Base-by-base conservation (phyloP, 768 basidiomycete genomes). In the Lactarius hengduanensis region DNA sequence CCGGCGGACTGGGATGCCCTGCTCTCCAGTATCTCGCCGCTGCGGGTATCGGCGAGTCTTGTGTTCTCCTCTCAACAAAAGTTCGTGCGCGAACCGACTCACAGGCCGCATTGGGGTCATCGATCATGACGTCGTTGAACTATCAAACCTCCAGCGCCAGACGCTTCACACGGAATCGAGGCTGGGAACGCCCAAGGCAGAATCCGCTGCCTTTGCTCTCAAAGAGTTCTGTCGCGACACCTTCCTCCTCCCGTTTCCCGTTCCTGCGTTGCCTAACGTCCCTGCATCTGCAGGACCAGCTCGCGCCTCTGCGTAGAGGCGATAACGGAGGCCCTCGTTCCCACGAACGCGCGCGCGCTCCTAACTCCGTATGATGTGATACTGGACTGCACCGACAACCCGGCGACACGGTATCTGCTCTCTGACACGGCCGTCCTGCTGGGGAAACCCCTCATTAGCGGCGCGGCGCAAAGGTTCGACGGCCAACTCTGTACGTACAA, bases 1-100 rank as follows among this genome's bases (percentile, higher is more conserved):
- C 96, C 18, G 97, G 97, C 0, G 97, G 97, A 10, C 82, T 99
- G 15, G 97, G 97, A 13, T 98, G 97, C 75, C 95, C 97, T 57
- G 93, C 92, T 47, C 80, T 99, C 56, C 94, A 97, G 73, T 97
- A 98, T 76, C 85, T 99, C 13, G 93, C 87, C 4, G 92, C 94
- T 8, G 91, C 93, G 16, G 97, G 97, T 30, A 83, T 98, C 65
- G 96, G 96, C 92, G 72, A 69, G 89, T 73, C 54, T 6, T 58
- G 15, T 45, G n/a, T 43, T 36, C 64, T 22, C 55, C 61, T 34
- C 32, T 38, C 38, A 34, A 30, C 7, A 22, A 45, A 54, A 47
- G 60, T 45, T 70, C 55, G 71, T 58, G 56, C 57, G 43, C 22
- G n/a, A 57, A 59, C 22, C 5, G 41, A 15, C 36, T 26, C 28